Percentiles rank a stretch among this genome's conserved stretches.
Evolutionary conservation across 345 rosid species (phyloP).

Genomic region (Excoecaria cochinchinensis): DNA sequence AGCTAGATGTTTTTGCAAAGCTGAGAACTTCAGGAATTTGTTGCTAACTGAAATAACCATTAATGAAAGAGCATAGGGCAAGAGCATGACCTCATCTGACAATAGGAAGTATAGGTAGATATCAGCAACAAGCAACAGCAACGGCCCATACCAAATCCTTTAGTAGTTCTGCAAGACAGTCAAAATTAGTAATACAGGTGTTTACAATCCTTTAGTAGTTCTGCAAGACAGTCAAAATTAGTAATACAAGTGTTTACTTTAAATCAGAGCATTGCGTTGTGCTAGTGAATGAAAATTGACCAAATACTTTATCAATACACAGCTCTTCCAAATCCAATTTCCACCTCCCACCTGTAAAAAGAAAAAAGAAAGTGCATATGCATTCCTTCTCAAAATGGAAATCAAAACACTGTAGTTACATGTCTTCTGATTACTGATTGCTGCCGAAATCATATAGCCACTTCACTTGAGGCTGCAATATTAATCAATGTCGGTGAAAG

Average conservation of each 20-base stretch:
- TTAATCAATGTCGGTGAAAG: not conserved
- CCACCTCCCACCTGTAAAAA: not conserved
- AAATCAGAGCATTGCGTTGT: not conserved
- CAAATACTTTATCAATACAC: not conserved
- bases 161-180: not conserved
- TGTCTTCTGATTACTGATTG: not conserved
- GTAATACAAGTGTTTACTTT: not conserved
- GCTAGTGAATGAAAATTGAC: not conserved
- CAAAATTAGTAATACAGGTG: not conserved
- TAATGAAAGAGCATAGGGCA: not conserved
- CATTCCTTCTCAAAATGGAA: not conserved
- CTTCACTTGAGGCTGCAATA: not conserved
- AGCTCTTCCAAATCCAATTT: not conserved
- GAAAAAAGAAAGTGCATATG: not conserved
- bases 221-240: not conserved
- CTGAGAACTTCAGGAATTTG: no score
- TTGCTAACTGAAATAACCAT: not conserved
- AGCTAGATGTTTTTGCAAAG: no score
- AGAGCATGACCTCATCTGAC: not conserved
- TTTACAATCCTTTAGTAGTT: not conserved
- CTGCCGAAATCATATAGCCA: not conserved
- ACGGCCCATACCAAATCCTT: not conserved
- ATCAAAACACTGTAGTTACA: not conserved
- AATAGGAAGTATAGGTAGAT: not conserved
- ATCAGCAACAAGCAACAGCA: not conserved